phyloP scores from a whole-genome alignment of 352 stramenopile genomes.

The Pythium dissimile region DNA sequence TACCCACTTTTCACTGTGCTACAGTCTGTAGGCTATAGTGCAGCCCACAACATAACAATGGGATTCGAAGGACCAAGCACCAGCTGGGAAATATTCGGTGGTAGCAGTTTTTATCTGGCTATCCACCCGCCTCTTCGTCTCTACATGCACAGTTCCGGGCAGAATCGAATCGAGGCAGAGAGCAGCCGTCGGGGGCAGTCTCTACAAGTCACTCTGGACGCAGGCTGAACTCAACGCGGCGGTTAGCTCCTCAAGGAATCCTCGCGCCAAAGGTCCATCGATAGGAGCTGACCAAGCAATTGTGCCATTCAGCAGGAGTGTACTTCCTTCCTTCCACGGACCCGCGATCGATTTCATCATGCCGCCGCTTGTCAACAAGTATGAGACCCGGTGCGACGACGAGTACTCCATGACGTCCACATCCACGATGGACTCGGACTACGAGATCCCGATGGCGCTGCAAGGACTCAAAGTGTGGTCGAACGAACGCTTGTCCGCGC shows the following conservation, averaged over 20 bases:
- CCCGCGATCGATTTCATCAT: no score
- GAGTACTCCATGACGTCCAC: constrained; percentile 75
- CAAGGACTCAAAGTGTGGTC: constrained; percentile 57
- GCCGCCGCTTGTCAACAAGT: constrained; percentile 14
- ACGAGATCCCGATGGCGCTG: constrained; percentile 71
- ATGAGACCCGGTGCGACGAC: constrained; percentile 34
- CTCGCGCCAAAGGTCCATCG: not conserved
- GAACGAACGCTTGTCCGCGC: constrained; percentile 64
- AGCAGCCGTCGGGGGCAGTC: constrained; percentile 10
- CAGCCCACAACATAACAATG: no score
- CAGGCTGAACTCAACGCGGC: not conserved
- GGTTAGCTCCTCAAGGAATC: constrained; percentile 1
- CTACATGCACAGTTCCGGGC: no score
- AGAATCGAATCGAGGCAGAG: constrained; percentile 5
- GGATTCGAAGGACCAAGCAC: no score
- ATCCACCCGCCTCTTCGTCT: constrained; percentile 16
- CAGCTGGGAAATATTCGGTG: constrained; percentile 4
- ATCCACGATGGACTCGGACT: constrained; percentile 84
- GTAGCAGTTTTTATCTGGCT: constrained; percentile 17
- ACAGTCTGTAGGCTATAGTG: no score
- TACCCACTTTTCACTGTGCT: no score
- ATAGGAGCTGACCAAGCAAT: no score
- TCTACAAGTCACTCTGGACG: constrained; percentile 12
- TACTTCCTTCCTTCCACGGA: no score
- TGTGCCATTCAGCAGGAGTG: no score